phyloP scores from a whole-genome alignment of 345 rosid species.

The Aurinia saxatilis region DNA sequence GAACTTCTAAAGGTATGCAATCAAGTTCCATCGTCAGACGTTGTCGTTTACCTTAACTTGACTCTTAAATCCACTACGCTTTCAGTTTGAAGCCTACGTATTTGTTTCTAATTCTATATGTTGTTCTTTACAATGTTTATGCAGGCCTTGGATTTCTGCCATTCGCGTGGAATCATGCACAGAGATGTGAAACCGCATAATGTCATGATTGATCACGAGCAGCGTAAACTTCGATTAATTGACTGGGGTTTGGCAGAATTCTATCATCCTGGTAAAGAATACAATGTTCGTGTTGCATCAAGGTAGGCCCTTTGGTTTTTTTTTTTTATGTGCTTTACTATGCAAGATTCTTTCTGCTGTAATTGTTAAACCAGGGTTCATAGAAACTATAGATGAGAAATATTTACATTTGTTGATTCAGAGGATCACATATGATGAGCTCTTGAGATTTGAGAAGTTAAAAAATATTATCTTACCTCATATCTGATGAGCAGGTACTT shows the following conservation, averaged over 20 bases:
- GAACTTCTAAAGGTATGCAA: conserved; percentile 77
- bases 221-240: conserved; percentile 85
- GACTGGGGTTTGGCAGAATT: conserved; percentile 99
- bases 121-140: background rate
- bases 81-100: no score
- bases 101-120: background rate
- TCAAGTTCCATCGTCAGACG: background rate
- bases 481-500: conserved; percentile 64
- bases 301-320: conserved; percentile 42
- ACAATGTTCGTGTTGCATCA: conserved; percentile 96
- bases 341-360: background rate
- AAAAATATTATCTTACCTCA: background rate
- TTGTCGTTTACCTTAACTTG: background rate
- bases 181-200: conserved; percentile 99
- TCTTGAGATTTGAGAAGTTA: background rate
- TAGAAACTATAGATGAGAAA: background rate
- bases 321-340: background rate
- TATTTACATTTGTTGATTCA: background rate
- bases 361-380: background rate
- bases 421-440: background rate
- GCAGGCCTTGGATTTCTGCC: conserved; percentile 96
- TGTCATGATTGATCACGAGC: conserved; percentile 98
- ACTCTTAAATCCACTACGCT: background rate
- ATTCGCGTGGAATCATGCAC: conserved; percentile 98
- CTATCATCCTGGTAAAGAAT: conserved; percentile 95